These are phyloP conservation scores for Suillus hirtellus DNA, from an alignment of 768 basidiomycete genomes.

Conservation along the genomic window DNA sequence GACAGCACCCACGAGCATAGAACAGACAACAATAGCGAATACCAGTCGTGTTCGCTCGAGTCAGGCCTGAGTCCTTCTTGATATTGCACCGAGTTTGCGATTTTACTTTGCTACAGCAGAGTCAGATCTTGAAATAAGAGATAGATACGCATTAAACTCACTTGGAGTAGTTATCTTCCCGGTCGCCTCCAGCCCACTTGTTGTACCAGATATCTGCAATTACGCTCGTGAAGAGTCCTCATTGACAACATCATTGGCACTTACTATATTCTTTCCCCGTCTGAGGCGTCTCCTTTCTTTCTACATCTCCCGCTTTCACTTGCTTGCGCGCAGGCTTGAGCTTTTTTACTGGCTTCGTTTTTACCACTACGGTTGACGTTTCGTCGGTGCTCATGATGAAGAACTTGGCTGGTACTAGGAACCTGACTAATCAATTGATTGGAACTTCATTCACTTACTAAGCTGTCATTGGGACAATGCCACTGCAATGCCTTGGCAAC, in stretches of 20 bases:
- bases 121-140: slow-evolving; percentile 11
- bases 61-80: slow-evolving; percentile 86
- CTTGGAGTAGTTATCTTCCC: slow-evolving; percentile 96
- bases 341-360: slow-evolving; percentile 52
- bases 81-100: slow-evolving; percentile 91
- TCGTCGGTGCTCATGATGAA: slow-evolving; percentile 35
- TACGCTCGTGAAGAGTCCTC: slow-evolving; percentile 13
- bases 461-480: background rate
- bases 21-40: slow-evolving; percentile 94
- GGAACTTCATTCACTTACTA: background rate
- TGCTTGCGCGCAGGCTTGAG: slow-evolving; percentile 92
- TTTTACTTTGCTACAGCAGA: slow-evolving; percentile 74
- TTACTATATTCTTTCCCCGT: slow-evolving; percentile 96
- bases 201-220: slow-evolving; percentile 93
- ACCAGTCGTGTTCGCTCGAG: slow-evolving; percentile 91
- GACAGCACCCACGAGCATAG: slow-evolving; percentile 95
- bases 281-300: slow-evolving; percentile 84
- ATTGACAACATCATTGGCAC: slow-evolving; percentile 31
- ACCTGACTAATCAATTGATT: slow-evolving; percentile 8
- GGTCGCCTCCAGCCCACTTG: slow-evolving; percentile 99
- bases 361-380: slow-evolving; percentile 19
- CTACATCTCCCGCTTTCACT: slow-evolving; percentile 87
- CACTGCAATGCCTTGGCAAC: no score
- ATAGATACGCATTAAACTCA: slow-evolving; percentile 37
- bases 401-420: slow-evolving; percentile 7